Conservation (phyloP, 139 green algal genomes). For the Bryopsis sp. region DNA sequence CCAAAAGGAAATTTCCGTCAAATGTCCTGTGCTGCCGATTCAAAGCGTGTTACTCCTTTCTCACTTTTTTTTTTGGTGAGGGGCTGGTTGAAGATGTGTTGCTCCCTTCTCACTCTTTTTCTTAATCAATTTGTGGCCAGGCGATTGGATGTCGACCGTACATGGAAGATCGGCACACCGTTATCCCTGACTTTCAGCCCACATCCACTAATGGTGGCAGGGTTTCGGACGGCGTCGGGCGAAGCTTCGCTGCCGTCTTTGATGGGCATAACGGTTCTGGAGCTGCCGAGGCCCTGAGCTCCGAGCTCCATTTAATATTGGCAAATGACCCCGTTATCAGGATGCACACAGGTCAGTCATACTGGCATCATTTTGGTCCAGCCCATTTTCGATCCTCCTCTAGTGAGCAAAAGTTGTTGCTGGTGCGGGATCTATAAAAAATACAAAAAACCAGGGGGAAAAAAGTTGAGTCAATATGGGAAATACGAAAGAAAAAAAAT, state of each 20-base stretch:
- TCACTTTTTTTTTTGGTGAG: too few species aligned
- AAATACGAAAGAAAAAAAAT: too few species aligned
- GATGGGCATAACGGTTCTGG: slow-evolving; percentile 62
- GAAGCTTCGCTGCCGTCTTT: slow-evolving; percentile 53
- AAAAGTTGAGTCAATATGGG: neutral
- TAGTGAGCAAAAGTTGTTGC: slow-evolving; percentile 24
- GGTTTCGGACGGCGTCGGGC: slow-evolving; percentile 33
- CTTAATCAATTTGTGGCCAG: too few species aligned
- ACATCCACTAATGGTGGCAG: slow-evolving; percentile 10
- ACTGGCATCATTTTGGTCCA: too few species aligned
- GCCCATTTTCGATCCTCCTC: too few species aligned
- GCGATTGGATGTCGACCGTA: slow-evolving; percentile 37
- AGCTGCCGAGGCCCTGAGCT: slow-evolving; percentile 44
- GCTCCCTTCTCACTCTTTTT: too few species aligned
- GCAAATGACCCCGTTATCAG: slow-evolving; percentile 36
- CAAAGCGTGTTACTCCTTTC: too few species aligned
- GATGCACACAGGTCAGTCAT: slow-evolving; percentile 14
- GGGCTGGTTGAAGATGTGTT: too few species aligned
- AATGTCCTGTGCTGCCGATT: too few species aligned
- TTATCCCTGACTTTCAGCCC: slow-evolving; percentile 34
- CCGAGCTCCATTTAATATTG: slow-evolving; percentile 46
- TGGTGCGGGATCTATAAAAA: slow-evolving; percentile 14
- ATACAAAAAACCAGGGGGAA: neutral
- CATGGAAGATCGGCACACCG: slow-evolving; percentile 54
- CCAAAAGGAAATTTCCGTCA: too few species aligned